Evolutionary conservation across 805 yeast species (phyloP), one percentile per base, ranked within the genome.

Genomic region (Teunomyces barrocoloradensis): DNA sequence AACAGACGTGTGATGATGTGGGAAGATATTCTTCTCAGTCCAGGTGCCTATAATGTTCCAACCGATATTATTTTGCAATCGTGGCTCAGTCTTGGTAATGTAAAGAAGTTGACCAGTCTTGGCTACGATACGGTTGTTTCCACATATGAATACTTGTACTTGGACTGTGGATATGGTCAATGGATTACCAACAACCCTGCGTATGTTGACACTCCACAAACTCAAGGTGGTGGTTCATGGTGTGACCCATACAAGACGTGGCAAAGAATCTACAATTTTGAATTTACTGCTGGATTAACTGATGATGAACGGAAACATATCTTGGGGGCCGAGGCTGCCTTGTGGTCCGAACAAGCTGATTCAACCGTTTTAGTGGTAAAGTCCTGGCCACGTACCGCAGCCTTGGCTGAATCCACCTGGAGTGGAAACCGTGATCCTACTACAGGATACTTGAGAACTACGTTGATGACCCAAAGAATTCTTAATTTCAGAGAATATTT

Each of bases 161-260:
- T 73, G 17, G 77, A 73, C 52, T 72, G 77, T 54, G 77, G 77
- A 2, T 58, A 54, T 44, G 75, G 75, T 37, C 66, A 66, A 4
- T 70, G 60, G 59, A 58, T 63, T 10, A 53, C 71, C 18, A 68
- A 69, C 52, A 73, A 69, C 52, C 64, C 66, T 2, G 46, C 70
- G 25, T 65, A 65, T 52, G 48, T 60, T 21, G 69, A 59, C 39
- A 48, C 45, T n/a, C 53, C 55, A 6, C 69, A 69, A 53, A 49
- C 55, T 15, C 64, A 65, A 4, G 30, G 39, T 33, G 73, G 69
- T 20, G 74, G 74, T 6, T 63, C 70, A 2, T 70, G 73, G 71
- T 71, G 77, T 51, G 69, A 61, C 23, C 76, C 77, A 6, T 73
- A 73, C 58, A 73, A 71, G 53, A 68, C 71, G 1, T 73, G 74